phyloP scores from a whole-genome alignment of 2,329 filamentous ascomycete species.

The Diplodia corticola region DNA sequence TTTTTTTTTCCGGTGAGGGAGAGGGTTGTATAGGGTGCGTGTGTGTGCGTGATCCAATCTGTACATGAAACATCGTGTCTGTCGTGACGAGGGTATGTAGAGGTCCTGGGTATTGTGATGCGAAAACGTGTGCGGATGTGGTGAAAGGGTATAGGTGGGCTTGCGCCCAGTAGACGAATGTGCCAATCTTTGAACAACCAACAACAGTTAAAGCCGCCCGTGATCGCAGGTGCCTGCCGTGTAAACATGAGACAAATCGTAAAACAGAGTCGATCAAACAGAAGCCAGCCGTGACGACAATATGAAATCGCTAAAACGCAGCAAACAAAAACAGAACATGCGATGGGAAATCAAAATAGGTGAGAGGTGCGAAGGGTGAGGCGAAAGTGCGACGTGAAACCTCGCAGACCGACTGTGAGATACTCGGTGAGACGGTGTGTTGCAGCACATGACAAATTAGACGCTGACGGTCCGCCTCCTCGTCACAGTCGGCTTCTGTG shows the following conservation, averaged over 20 bases:
- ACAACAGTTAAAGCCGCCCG: background rate
- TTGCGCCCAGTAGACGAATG: background rate
- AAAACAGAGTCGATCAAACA: background rate
- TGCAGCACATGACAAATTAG: constrained; percentile 30
- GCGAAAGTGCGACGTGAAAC: background rate
- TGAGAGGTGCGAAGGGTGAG: background rate
- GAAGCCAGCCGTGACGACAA: background rate
- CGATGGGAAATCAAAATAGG: background rate
- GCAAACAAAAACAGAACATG: background rate
- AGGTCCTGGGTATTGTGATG: background rate
- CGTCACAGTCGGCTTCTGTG: constrained; percentile 67
- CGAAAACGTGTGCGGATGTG: background rate
- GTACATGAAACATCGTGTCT: constrained; percentile 16
- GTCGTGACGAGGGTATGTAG: constrained; percentile 11
- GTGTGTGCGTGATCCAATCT: background rate
- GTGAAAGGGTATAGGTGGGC: background rate
- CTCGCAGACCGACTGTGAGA: background rate
- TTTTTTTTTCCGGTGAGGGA: background rate
- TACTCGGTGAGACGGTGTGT: background rate
- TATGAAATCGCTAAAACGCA: constrained; percentile 9
- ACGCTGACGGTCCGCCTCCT: constrained; percentile 52
- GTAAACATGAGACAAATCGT: background rate
- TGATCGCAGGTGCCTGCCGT: constrained; percentile 6
- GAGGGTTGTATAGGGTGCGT: background rate
- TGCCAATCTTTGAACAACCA: constrained; percentile 9